These are phyloP conservation scores for Aurifilum marmelostoma DNA, from an alignment of 2,329 filamentous ascomycete species.

Conservation along the genomic window DNA sequence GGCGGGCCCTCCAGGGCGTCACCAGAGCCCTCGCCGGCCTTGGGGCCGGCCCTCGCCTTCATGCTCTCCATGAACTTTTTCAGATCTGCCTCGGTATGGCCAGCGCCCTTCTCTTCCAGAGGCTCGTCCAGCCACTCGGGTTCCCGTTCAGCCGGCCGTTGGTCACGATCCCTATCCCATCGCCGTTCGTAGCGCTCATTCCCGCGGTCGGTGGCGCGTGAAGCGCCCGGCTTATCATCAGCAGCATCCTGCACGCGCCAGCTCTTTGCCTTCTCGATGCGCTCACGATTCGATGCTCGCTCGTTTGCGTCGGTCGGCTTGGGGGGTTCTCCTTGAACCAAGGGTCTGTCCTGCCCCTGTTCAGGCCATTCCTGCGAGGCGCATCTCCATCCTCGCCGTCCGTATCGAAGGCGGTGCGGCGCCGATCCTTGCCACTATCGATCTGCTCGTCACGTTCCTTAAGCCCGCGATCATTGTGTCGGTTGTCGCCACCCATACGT, in stretches of 20 bases:
- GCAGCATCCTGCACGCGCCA: slow-evolving; percentile 59
- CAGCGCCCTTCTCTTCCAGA: slow-evolving; percentile 68
- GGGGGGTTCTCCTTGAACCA: slow-evolving; percentile 66
- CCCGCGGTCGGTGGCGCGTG: slow-evolving; percentile 59
- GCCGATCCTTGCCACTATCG: slow-evolving; percentile 53
- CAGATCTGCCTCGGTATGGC: slow-evolving; percentile 87
- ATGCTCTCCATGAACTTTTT: slow-evolving; percentile 92
- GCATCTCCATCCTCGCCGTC: slow-evolving; percentile 57
- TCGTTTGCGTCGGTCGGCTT: slow-evolving; percentile 39
- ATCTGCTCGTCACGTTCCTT: slow-evolving; percentile 62
- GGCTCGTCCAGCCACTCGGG: slow-evolving; percentile 89
- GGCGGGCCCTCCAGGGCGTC: slow-evolving; percentile 15
- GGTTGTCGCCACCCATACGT: slow-evolving; percentile 59
- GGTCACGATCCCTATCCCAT: slow-evolving; percentile 59
- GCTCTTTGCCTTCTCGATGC: slow-evolving; percentile 62
- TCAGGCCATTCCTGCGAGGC: slow-evolving; percentile 65
- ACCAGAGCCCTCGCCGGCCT: slow-evolving; percentile 41
- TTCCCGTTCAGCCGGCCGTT: slow-evolving; percentile 69
- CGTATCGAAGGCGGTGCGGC: slow-evolving; percentile 55
- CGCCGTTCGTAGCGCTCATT: slow-evolving; percentile 53
- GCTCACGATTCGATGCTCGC: slow-evolving; percentile 51
- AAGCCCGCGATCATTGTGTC: slow-evolving; percentile 48
- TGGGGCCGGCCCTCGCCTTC: slow-evolving; percentile 62
- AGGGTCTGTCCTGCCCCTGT: slow-evolving; percentile 69
- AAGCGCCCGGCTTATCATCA: slow-evolving; percentile 42